These are phyloP conservation scores for Elsinoe arachidis DNA, from an alignment of 2,329 filamentous ascomycete species.

Conservation along the genomic window DNA sequence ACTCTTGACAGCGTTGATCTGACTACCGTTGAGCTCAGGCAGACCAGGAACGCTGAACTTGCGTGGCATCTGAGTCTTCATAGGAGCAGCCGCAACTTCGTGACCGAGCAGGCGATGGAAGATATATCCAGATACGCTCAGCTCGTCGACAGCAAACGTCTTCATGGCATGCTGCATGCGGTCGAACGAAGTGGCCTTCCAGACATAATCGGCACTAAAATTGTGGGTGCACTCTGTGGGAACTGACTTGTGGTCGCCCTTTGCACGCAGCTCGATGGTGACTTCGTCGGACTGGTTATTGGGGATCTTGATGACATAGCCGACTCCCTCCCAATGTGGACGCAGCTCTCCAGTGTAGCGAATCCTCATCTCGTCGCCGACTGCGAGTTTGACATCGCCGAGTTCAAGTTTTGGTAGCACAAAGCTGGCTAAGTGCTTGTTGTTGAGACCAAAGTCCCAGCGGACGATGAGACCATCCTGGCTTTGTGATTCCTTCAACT, in stretches of 20 bases:
- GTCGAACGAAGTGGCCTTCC: slow-evolving; percentile 98
- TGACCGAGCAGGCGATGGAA: slow-evolving; percentile 95
- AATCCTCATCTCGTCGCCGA: slow-evolving; percentile 96
- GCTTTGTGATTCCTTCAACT: slow-evolving; percentile 94
- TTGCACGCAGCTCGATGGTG: slow-evolving; percentile 85
- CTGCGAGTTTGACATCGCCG: slow-evolving; percentile 93
- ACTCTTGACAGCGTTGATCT: slow-evolving; percentile 92
- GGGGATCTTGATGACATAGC: slow-evolving; percentile 98
- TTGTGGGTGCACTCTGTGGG: slow-evolving; percentile 95
- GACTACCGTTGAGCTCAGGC: slow-evolving; percentile 88
- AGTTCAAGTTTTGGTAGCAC: slow-evolving; percentile 94
- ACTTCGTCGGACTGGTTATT: slow-evolving; percentile 99
- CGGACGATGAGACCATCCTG: slow-evolving; percentile 91
- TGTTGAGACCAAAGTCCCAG: slow-evolving; percentile 93
- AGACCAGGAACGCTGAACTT: slow-evolving; percentile 94
- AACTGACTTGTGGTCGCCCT: slow-evolving; percentile 90
- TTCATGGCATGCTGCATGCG: slow-evolving; percentile 99
- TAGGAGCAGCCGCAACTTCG: slow-evolving; percentile 85
- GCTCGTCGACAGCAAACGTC: slow-evolving; percentile 93
- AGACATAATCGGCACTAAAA: slow-evolving; percentile 97
- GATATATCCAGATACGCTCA: slow-evolving; percentile 97
- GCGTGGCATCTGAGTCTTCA: slow-evolving; percentile 92
- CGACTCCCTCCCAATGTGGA: slow-evolving; percentile 90
- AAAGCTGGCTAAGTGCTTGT: slow-evolving; percentile 93
- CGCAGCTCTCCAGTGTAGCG: slow-evolving; percentile 93